A percentile compares a stretch with the other conserved stretches of the same genome.
phyloP scores from a whole-genome alignment of 805 yeast genomes.

The Millerozyma acaciae region DNA sequence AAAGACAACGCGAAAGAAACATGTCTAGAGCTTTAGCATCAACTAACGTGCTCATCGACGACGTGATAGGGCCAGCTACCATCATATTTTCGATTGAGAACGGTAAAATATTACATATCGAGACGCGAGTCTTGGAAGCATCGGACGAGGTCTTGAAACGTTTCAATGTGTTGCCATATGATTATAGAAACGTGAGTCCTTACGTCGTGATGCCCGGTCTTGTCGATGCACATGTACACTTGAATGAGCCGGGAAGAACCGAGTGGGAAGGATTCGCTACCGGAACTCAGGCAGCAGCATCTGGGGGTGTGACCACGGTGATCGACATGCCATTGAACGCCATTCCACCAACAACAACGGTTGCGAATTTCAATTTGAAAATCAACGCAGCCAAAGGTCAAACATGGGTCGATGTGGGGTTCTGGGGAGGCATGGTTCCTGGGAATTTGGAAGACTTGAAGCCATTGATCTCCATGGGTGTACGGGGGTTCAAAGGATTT shows the following conservation, averaged over 20 bases:
- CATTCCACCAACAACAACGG: constrained; percentile 89
- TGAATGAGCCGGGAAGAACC: constrained; percentile 96
- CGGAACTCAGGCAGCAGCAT: constrained; percentile 90
- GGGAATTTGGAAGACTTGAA: constrained; percentile 62
- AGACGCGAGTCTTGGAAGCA: constrained; percentile 24
- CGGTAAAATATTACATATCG: constrained; percentile 56
- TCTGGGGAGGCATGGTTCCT: constrained; percentile 96
- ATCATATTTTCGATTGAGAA: constrained; percentile 51
- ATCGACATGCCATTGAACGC: constrained; percentile 96
- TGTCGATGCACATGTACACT: constrained; percentile 90
- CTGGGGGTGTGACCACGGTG: constrained; percentile 95
- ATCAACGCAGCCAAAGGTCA: constrained; percentile 75
- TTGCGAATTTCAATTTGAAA: constrained; percentile 70
- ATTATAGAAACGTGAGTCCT: constrained; percentile 57
- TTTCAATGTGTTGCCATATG: constrained; percentile 41
- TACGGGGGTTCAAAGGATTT: constrained; percentile 91
- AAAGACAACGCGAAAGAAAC: too few species aligned
- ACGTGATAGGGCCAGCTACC: constrained; percentile 53
- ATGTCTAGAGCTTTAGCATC: constrained; percentile 68
- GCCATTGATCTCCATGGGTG: constrained; percentile 81
- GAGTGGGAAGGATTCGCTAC: constrained; percentile 99
- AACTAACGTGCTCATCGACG: constrained; percentile 49
- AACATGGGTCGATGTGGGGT: constrained; percentile 90
- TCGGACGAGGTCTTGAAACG: constrained; percentile 37
- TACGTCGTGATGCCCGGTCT: constrained; percentile 78